A percentile compares a stretch with the other conserved stretches of the same genome.
Evolutionary conservation across 2,329 filamentous ascomycete genomes (phyloP).

Genomic region (Ophiostoma australiae): DNA sequence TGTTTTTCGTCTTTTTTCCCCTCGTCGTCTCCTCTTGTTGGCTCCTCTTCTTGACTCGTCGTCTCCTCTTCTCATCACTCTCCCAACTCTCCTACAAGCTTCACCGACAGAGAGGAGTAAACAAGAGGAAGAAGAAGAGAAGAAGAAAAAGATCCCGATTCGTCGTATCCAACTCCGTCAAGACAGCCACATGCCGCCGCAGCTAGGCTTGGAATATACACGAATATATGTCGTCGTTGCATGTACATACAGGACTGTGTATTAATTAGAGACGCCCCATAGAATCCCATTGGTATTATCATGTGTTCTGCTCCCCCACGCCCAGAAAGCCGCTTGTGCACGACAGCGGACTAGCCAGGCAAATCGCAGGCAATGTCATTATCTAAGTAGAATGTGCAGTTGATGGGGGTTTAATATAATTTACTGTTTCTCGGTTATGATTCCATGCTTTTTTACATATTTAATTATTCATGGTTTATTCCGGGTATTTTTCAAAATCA

Average conservation of each 20-base stretch:
- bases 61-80: neutral
- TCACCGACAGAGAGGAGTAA: neutral
- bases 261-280: slow-evolving; percentile 1
- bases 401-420: neutral
- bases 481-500: too few species aligned
- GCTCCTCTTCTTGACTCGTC: neutral
- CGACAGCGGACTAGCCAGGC: slow-evolving; percentile 15
- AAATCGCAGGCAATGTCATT: slow-evolving; percentile 21
- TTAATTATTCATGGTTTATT: too few species aligned
- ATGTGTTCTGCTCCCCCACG: slow-evolving; percentile 20
- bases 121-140: neutral
- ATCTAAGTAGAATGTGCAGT: slow-evolving; percentile 14
- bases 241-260: neutral
- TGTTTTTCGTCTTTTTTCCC: neutral
- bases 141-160: neutral
- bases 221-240: neutral
- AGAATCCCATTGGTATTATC: slow-evolving; percentile 4
- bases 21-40: too few species aligned
- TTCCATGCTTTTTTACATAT: too few species aligned
- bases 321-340: slow-evolving; percentile 21
- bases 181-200: neutral
- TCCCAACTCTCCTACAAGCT: neutral
- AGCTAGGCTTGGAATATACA: neutral
- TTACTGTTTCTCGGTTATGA: neutral
- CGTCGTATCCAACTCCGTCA: slow-evolving; percentile 14